Evolutionary conservation across 257 asterid genomes (phyloP).

Genomic region (Echites panduratus): DNA sequence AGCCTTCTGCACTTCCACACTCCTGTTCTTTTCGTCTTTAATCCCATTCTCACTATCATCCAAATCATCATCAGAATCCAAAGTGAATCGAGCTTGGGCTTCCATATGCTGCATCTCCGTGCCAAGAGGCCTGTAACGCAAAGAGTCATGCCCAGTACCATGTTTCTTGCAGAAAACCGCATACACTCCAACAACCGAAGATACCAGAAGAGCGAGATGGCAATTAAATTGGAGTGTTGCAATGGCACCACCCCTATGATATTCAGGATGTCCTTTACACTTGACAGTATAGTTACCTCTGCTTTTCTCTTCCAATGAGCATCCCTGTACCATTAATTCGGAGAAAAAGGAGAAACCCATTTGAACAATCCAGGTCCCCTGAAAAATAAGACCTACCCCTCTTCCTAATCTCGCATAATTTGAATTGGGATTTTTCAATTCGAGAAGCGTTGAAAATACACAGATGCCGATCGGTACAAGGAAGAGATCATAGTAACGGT

Average conservation of each 20-base stretch:
- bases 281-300: constrained; percentile 76
- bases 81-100: constrained; percentile 48
- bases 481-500: constrained; percentile 67
- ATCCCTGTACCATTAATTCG: constrained; percentile 52
- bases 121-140: constrained; percentile 65
- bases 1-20: constrained; percentile 57
- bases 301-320: constrained; percentile 66
- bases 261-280: constrained; percentile 85
- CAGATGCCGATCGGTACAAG: constrained; percentile 73
- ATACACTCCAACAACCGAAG: constrained; percentile 39
- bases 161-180: constrained; percentile 49
- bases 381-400: constrained; percentile 64
- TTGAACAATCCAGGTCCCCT: constrained; percentile 89
- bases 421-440: constrained; percentile 48
- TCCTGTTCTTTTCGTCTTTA: constrained; percentile 38
- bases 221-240: constrained; percentile 85
- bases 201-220: constrained; percentile 74
- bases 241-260: constrained; percentile 86
- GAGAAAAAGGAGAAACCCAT: constrained; percentile 92
- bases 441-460: constrained; percentile 62
- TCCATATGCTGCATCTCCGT: constrained; percentile 42
- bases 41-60: constrained; percentile 42
- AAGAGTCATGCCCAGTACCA: constrained; percentile 39
- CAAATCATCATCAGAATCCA: constrained; percentile 63
- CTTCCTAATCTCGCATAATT: constrained; percentile 56